phyloP scores from a whole-genome alignment of 495 filamentous ascomycete genomes.

The Xylaria grammica region DNA sequence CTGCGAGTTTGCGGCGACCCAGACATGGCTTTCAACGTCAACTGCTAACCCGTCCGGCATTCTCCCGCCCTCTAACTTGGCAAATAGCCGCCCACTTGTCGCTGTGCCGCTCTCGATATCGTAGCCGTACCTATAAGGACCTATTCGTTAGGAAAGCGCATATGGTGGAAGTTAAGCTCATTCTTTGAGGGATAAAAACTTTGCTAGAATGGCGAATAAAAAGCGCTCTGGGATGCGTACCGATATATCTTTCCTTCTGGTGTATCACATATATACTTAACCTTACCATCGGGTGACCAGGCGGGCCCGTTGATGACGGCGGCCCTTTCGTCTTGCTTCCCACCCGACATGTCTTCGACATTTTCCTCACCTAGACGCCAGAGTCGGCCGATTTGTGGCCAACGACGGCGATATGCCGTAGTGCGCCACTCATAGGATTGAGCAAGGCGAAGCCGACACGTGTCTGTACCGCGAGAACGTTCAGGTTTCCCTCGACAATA shows the following conservation, averaged over 20 bases:
- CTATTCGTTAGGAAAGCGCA: not conserved
- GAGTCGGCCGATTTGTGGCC: slow-evolving; percentile 23
- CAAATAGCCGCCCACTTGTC: slow-evolving; percentile 29
- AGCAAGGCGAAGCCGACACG: slow-evolving; percentile 32
- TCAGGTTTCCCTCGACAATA: not conserved
- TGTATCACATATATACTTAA: slow-evolving; percentile 34
- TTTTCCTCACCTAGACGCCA: slow-evolving; percentile 25
- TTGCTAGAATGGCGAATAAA: not conserved
- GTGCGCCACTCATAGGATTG: slow-evolving; percentile 29
- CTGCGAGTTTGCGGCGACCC: slow-evolving; percentile 36
- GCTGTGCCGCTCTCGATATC: slow-evolving; percentile 31
- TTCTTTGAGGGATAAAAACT: not conserved
- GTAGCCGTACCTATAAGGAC: slow-evolving; percentile 26
- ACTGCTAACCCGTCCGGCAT: slow-evolving; percentile 37
- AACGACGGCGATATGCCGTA: slow-evolving; percentile 29
- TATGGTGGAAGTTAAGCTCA: no score
- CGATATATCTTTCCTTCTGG: slow-evolving; percentile 29
- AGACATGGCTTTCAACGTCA: slow-evolving; percentile 35
- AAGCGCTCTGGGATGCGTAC: slow-evolving; percentile 14
- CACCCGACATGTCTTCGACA: slow-evolving; percentile 26
- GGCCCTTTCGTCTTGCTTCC: slow-evolving; percentile 27
- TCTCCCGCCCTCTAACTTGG: slow-evolving; percentile 28
- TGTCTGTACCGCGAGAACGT: slow-evolving; percentile 17
- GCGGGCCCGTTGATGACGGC: slow-evolving; percentile 35
- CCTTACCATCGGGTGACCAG: slow-evolving; percentile 29